Evolutionary conservation across 108 stramenopile genomes (phyloP), one percentile per base, ranked within the genome.

Genomic region (Bacterosira constricta): DNA sequence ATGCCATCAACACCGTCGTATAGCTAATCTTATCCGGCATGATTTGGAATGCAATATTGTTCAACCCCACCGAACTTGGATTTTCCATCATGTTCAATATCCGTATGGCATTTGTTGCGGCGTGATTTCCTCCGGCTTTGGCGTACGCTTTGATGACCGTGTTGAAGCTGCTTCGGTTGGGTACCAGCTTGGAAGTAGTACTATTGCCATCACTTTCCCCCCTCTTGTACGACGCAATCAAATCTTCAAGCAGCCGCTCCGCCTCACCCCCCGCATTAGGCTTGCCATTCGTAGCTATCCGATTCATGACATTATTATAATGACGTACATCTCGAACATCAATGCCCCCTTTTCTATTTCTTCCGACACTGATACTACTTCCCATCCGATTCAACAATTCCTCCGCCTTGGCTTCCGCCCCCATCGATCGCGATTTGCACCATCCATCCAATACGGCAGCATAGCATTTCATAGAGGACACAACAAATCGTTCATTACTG

Each of bases 81-180:
- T 66, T 47, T 57, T 78, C 77, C 77, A 78, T 78, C 55, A 72
- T 56, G 18, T 26, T 41, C 5, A 78, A 58, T 11, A 78, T 78
- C 18, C 77, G 51, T 37, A 58, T 53, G 32, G 71, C 71, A 41
- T 63, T 70, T n/a, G 62, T 25, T 21, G 58, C 50, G 3, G 53
- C 53, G 13, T 63, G 12, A 49, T 72, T 70, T 23, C 63, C 76
- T 11, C 68, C 34, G 9, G 68, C 15, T 20, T 64, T 55, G 45
- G 71, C 70, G 36, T 72, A 73, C 12, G 77, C 70, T 37, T 78
- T 78, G 64, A 78, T 78, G 10, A 78, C 71, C 12, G 71, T 66
- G 66, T 78, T 78, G 45, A 66, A 78, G 34, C 53, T 57, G 18
- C 25, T 65, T 13, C 62, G 64, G 44, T 78, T 41, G 20, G 77